phyloP scores from a whole-genome alignment of 192 early-diverging fungal species.

The Pilaira anomala region DNA sequence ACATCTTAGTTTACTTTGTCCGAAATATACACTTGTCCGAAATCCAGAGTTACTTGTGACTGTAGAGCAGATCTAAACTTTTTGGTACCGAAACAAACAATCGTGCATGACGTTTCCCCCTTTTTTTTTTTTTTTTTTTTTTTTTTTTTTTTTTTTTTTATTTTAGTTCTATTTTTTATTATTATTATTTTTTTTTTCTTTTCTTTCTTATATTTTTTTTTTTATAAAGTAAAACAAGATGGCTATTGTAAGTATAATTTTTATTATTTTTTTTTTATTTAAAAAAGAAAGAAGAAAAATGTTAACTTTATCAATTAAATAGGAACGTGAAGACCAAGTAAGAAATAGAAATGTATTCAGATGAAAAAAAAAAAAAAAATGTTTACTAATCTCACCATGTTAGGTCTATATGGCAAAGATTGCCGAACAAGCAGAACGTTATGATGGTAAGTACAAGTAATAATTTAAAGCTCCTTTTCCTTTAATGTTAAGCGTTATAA shows the following conservation, averaged over 20 bases:
- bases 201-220: background rate
- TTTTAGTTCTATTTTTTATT: background rate
- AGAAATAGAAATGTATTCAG: background rate
- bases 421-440: conserved; percentile 97
- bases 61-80: too few species aligned
- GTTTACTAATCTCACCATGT: background rate
- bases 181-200: conserved; percentile 1
- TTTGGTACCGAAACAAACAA: background rate
- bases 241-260: conserved; percentile 14
- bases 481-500: background rate
- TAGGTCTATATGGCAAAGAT: conserved; percentile 97
- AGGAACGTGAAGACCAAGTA: conserved; percentile 44
- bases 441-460: conserved; percentile 72
- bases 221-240: background rate
- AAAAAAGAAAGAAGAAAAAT: background rate
- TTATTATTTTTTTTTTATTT: too few species aligned
- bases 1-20: background rate
- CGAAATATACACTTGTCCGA: too few species aligned
- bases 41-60: background rate
- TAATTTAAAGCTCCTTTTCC: background rate
- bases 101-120: background rate
- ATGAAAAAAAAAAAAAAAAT: background rate
- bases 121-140: conserved; percentile 2
- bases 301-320: background rate
- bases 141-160: background rate